Evolutionary conservation across 2,329 filamentous ascomycete species (phyloP).

Genomic region (Lasiodiplodia sp.): DNA sequence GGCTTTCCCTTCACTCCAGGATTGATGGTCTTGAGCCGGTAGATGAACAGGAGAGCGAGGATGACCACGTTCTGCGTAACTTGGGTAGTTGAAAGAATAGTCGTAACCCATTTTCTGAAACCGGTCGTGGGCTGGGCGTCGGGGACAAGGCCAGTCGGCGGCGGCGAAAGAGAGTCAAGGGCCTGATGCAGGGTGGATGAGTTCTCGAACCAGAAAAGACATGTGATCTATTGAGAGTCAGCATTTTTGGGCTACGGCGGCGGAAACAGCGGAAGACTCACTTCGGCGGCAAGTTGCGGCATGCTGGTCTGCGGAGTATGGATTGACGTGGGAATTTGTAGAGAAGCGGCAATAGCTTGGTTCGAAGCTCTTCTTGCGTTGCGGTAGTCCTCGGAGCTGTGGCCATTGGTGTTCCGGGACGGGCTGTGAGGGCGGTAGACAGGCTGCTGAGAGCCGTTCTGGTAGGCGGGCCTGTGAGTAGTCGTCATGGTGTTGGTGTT

Average conservation of each 20-base stretch:
- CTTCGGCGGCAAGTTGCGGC: conserved; percentile 51
- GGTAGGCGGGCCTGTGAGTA: conserved; percentile 17
- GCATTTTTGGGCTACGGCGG: conserved; percentile 19
- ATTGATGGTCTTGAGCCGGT: conserved; percentile 89
- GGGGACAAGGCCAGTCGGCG: conserved; percentile 63
- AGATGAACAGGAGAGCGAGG: conserved; percentile 89
- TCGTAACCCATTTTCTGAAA: conserved; percentile 93
- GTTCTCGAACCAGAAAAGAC: conserved; percentile 96
- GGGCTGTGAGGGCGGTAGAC: conserved; percentile 12
- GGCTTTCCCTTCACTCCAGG: conserved; percentile 87
- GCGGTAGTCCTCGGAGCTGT: conserved; percentile 15
- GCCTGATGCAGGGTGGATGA: conserved; percentile 79
- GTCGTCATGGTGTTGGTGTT: conserved; percentile 23
- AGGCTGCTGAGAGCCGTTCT: conserved; percentile 9
- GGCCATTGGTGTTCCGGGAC: neutral
- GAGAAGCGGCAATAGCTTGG: conserved; percentile 31
- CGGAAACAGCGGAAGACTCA: conserved; percentile 26
- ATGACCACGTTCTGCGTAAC: conserved; percentile 96
- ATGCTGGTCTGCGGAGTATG: conserved; percentile 48
- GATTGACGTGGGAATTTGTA: conserved; percentile 46
- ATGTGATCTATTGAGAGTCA: conserved; percentile 73
- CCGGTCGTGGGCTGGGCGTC: conserved; percentile 79
- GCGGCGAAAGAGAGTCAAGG: conserved; percentile 63
- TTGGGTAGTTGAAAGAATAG: conserved; percentile 89
- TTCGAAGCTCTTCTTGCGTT: conserved; percentile 25